Conservation (phyloP, 768 basidiomycete species). For the Imleria badia region DNA sequence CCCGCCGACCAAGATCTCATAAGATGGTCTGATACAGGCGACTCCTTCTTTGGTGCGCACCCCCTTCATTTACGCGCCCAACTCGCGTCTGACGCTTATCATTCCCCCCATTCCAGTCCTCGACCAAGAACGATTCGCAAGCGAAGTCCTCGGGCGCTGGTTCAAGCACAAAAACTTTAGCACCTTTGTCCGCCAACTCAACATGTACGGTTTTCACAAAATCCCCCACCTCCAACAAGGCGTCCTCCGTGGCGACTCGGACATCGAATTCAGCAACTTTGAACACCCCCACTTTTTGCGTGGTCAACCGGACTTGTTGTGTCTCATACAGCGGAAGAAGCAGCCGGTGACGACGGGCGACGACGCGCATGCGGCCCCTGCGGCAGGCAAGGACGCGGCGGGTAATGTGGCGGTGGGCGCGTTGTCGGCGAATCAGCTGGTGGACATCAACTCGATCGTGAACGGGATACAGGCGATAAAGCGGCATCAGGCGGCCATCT, state of each 20-base stretch:
- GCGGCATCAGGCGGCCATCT: slow-evolving; percentile 90
- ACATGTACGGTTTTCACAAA: slow-evolving; percentile 97
- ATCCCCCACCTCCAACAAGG: slow-evolving; percentile 96
- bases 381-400: slow-evolving; percentile 14
- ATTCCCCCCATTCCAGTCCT: slow-evolving; percentile 56
- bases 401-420: slow-evolving; percentile 20
- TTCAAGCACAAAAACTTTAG: slow-evolving; percentile 99
- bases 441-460: slow-evolving; percentile 79
- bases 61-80: background rate
- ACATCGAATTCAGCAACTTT: slow-evolving; percentile 89
- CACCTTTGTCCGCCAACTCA: slow-evolving; percentile 90
- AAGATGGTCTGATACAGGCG: slow-evolving; percentile 87
- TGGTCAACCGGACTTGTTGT: slow-evolving; percentile 85
- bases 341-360: slow-evolving; percentile 42
- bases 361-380: slow-evolving; percentile 19
- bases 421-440: slow-evolving; percentile 48
- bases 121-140: slow-evolving; percentile 87
- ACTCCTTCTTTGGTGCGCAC: slow-evolving; percentile 82
- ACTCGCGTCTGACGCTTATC: background rate
- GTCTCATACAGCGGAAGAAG: slow-evolving; percentile 84
- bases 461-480: slow-evolving; percentile 85
- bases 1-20: slow-evolving; percentile 79
- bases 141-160: slow-evolving; percentile 87
- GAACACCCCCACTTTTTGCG: slow-evolving; percentile 86
- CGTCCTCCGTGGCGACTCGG: slow-evolving; percentile 78